A percentile compares a stretch with the other conserved stretches of the same genome.
Evolutionary conservation across 2,329 filamentous ascomycete genomes (phyloP).

Genomic region (Trichoderma aggressivum): DNA sequence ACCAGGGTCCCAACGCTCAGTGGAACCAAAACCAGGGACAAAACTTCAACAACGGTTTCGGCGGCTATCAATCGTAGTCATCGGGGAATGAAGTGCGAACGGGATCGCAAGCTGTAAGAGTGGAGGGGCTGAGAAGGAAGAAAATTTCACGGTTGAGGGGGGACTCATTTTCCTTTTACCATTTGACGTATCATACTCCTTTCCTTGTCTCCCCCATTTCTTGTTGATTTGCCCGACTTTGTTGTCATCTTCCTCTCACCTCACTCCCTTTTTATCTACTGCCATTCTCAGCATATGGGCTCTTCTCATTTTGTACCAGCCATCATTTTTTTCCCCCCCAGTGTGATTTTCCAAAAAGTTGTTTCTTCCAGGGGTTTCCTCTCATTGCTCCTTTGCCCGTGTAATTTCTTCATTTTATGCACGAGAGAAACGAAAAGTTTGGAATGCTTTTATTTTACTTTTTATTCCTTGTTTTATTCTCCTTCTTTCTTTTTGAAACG

Average conservation of each 20-base stretch:
- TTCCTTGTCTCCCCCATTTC: conserved; percentile 23
- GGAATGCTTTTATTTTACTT: conserved; percentile 21
- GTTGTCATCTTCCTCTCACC: conserved; percentile 12
- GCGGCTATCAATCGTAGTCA: conserved; percentile 57
- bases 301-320: conserved; percentile 25
- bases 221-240: conserved; percentile 12
- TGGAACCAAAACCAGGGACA: conserved; percentile 54
- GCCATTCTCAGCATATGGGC: conserved; percentile 15
- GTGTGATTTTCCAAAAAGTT: conserved; percentile 22
- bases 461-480: conserved; percentile 18
- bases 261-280: conserved; percentile 22
- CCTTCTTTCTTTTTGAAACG: conserved; percentile 21
- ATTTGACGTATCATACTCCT: conserved; percentile 20
- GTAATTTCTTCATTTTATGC: conserved; percentile 25
- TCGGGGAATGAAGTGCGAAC: conserved; percentile 22
- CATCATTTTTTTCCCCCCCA: conserved; percentile 21
- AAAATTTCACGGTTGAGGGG: conserved; percentile 9
- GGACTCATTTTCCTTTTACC: conserved; percentile 19
- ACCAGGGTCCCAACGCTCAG: conserved; percentile 54
- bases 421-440: conserved; percentile 27
- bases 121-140: conserved; percentile 23
- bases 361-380: conserved; percentile 27
- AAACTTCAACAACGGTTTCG: conserved; percentile 59
- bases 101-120: conserved; percentile 20
- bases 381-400: conserved; percentile 29